Evolutionary conservation across 306 rosid species (phyloP).

Genomic region (Ammopiptanthus mongolicus): DNA sequence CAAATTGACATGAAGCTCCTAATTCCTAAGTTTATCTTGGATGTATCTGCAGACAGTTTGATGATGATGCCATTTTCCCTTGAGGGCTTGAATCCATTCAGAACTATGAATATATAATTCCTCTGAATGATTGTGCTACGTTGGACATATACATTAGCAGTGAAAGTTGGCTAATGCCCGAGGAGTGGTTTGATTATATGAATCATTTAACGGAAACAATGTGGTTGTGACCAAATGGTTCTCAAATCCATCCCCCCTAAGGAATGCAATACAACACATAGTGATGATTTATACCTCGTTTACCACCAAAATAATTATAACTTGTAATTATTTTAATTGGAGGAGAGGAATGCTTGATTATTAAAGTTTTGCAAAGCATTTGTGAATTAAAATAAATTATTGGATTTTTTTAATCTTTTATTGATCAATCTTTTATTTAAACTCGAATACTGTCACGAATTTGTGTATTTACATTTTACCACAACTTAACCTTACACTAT

Average conservation of each 20-base stretch:
- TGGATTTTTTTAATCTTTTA: neutral
- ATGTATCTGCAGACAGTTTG: neutral
- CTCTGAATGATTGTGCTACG: neutral
- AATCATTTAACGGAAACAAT: neutral
- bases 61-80: neutral
- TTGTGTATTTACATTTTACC: too few species aligned
- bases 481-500: too few species aligned
- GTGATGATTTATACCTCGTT: neutral
- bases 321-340: neutral
- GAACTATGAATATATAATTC: slow-evolving; percentile 2
- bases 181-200: neutral
- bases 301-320: neutral
- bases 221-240: neutral
- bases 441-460: neutral
- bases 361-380: neutral
- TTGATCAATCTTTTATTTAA: neutral
- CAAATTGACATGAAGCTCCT: neutral
- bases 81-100: neutral
- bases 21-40: neutral
- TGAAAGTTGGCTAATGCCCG: neutral
- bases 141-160: neutral
- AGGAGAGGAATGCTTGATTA: neutral
- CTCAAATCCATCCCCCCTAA: neutral
- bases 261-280: neutral
- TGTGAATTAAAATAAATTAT: neutral